These are phyloP conservation scores for Parastagonospora avenae DNA, from an alignment of 2,329 filamentous ascomycete species.

Conservation along the genomic window DNA sequence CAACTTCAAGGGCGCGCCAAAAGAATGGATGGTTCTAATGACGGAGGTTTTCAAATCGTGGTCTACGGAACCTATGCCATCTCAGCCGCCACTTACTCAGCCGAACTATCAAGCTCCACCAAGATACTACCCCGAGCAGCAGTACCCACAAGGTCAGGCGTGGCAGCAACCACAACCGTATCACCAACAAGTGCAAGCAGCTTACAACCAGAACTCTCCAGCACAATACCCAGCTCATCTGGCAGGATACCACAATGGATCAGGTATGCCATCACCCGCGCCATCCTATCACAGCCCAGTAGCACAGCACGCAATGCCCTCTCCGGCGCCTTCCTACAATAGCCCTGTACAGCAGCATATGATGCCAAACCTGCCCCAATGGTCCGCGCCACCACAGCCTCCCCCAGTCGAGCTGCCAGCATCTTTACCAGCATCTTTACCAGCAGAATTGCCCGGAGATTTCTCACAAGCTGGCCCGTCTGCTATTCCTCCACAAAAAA, in stretches of 20 bases:
- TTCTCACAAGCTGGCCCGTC: slow-evolving; percentile 11
- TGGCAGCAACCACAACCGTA: slow-evolving; percentile 7
- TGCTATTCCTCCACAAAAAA: slow-evolving; percentile 11
- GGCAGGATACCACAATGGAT: slow-evolving; percentile 2
- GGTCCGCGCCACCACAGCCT: slow-evolving; percentile 12
- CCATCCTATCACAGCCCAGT: slow-evolving; percentile 15
- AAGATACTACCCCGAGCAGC: slow-evolving; percentile 11
- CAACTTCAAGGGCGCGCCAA: slow-evolving; percentile 37
- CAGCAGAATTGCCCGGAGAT: slow-evolving; percentile 22
- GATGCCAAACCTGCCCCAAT: slow-evolving; percentile 10
- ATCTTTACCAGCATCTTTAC: slow-evolving; percentile 21
- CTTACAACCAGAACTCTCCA: slow-evolving; percentile 9
- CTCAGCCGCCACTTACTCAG: slow-evolving; percentile 14
- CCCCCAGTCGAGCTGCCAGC: slow-evolving; percentile 24
- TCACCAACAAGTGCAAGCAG: slow-evolving; percentile 9
- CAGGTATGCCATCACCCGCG: slow-evolving; percentile 17
- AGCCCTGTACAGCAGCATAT: slow-evolving; percentile 12
- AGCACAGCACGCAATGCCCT: slow-evolving; percentile 10
- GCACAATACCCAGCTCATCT: slow-evolving; percentile 2
- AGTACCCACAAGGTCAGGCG: slow-evolving; percentile 1
- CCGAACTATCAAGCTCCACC: slow-evolving; percentile 9
- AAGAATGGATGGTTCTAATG: slow-evolving; percentile 43
- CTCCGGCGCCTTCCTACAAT: slow-evolving; percentile 14
- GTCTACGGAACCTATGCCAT: slow-evolving; percentile 30
- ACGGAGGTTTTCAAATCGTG: slow-evolving; percentile 38